Conservation (phyloP, 495 filamentous ascomycete genomes). For the Tuber calosporum region DNA sequence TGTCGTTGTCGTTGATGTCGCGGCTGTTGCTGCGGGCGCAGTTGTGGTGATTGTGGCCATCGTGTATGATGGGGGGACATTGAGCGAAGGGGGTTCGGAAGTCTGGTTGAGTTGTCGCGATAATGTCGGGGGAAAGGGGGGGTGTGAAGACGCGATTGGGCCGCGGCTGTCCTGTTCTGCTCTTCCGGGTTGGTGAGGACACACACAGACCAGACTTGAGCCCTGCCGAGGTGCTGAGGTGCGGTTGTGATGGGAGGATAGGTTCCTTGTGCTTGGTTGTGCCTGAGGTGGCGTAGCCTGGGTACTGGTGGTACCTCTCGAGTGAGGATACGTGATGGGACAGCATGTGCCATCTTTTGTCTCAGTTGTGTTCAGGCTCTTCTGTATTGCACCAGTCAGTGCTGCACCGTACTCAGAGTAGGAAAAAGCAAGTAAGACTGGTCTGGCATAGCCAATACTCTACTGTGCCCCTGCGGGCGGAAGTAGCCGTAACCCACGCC, state of each 20-base stretch:
- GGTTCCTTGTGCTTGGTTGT: not conserved
- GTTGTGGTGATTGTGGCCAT: conserved; percentile 23
- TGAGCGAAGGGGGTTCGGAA: conserved; percentile 15
- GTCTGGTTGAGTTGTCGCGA: not conserved
- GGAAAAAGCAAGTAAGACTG: not conserved
- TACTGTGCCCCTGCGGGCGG: not conserved
- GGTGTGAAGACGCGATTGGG: conserved; percentile 33
- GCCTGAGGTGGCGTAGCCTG: not conserved
- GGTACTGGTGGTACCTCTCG: not conserved
- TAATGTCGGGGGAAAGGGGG: conserved; percentile 11
- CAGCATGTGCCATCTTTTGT: too few species aligned
- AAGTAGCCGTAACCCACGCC: not conserved
- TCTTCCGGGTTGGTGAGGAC: not conserved
- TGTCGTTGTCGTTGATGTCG: conserved; percentile 19
- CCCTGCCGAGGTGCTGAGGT: not conserved
- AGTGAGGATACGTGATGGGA: not conserved
- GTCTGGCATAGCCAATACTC: not conserved
- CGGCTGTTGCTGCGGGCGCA: conserved; percentile 8
- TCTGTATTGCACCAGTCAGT: too few species aligned
- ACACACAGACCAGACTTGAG: not conserved
- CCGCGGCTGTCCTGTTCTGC: conserved; percentile 10
- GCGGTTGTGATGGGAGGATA: not conserved
- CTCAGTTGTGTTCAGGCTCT: not conserved
- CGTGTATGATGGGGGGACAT: conserved; percentile 35
- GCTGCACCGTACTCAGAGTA: not conserved